Base-by-base conservation (phyloP, 495 filamentous ascomycete genomes). In the Penicillium simplicissimum region DNA sequence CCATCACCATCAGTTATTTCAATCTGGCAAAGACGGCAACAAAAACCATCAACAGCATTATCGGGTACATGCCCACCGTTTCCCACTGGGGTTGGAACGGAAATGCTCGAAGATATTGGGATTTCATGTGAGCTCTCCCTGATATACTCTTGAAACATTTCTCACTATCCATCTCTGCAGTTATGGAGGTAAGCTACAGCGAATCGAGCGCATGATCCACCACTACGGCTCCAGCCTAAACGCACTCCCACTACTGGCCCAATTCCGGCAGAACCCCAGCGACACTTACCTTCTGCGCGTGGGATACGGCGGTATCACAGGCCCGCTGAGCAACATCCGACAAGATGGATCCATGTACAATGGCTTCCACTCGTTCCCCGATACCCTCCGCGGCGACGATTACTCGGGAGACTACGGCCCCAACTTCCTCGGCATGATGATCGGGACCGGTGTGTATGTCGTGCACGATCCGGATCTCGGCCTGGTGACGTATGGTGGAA, bases 161-260 rank as follows among this genome's bases (percentile, higher is more conserved):
- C n/a, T 49, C 36, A 23, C 33, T 31, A 7, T 21, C 8, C 38
- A 51, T 52, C 36, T 17, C 7, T 49, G 7, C 23, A 71, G 68
- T 1, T 59, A 80, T 48, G 81, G 64, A 2, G 81, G 80, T n/a
- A 82, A 83, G 60, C 69, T 83, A 8, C 48, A 70, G 43, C 75
- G 80, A 14, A 78, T 83, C 58, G 81, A 85, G 56, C 76, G 82
- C 8, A 78, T 81, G 67, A 83, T 84, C 67, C 82, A 84, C 68
- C 82, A 85, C 67, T 85, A 85, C 65, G 82, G 82, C 11, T 83
- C 81, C 11, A 76, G 68, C 9, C 77, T 85, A 5, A 85, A 85
- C 62, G 71, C 81, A 1, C 76, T 82, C 0, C 79, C 79, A 9
- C 69, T 84, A 2, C 77, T 84, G 9, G 70, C 69, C 9, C 68